Evolutionary conservation across 164 flowering plant genomes (phyloP), one percentile per base, ranked within the genome.

Genomic region (Vitis rotundifolia): DNA sequence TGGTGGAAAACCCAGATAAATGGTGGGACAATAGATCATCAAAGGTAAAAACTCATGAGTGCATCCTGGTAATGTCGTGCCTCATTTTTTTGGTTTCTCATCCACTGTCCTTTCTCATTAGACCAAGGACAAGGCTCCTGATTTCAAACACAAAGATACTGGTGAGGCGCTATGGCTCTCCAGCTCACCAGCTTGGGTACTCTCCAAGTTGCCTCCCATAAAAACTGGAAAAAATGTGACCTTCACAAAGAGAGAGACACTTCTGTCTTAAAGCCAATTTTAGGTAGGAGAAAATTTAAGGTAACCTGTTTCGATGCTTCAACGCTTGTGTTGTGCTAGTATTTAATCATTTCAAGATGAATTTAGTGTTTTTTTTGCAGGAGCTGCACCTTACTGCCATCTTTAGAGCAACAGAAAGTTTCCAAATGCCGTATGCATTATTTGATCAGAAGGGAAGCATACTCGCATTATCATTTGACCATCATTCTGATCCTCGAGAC

Each of bases 1-100:
- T 87, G 75, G 70, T 85, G 61, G 85, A 87, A 59, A 87, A 87
- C 72, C 89, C 89, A 56, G 49, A 69, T 50, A 82, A 85, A 18
- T 91, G 96, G 96, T 87, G 90, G 93, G 96, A 91, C 76, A 87
- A 88, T 60, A 85, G 95, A 72, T 58, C 58, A 10, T 14, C n/a
- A 10, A 90, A 90, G 87, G 90, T 87, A 72, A 49, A 37, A 37
- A 37, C 44, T 6, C 44, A 37, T 37, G 7, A 37, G 7, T 37
- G 1, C 2, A 37, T 18, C 3, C 5, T 15, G 47, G 11, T 44
- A 11, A 0, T 62, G 9, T 47, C 18, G 49, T 12, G 2, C 26
- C 52, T 16, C 6, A 19, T 59, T 50, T 37, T 1, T 53, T 10
- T 63, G 1, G 5, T 11, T 13, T 12, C 54, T 16, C 53, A 49